Evolutionary conservation across 176 grass and related monocot species (phyloP).

Genomic region (Musa itinerans): DNA sequence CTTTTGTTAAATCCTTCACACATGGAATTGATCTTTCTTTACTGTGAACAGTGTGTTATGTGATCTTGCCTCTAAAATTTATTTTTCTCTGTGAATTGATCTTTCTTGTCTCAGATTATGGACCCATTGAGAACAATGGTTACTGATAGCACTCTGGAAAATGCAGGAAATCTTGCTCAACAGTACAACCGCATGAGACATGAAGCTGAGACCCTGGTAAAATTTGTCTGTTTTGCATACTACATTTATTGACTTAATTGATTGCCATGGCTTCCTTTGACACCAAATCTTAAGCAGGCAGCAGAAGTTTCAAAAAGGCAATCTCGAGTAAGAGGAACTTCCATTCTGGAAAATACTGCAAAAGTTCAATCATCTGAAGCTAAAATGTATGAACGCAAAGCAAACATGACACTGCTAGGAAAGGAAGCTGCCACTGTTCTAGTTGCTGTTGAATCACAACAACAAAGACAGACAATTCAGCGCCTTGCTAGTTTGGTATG

Average conservation of each 20-base stretch:
- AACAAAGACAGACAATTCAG: slow-evolving; percentile 78
- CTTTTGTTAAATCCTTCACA: too few species aligned
- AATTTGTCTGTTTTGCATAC: neutral
- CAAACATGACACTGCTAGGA: slow-evolving; percentile 81
- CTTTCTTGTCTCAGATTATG: slow-evolving; percentile 43
- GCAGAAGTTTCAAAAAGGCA: slow-evolving; percentile 85
- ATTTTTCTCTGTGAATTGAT: too few species aligned
- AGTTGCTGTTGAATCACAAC: slow-evolving; percentile 76
- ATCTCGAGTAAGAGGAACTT: slow-evolving; percentile 68
- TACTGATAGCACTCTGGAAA: slow-evolving; percentile 56
- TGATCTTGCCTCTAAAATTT: too few species aligned
- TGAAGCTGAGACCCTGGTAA: slow-evolving; percentile 80
- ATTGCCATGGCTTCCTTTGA: slow-evolving; percentile 6
- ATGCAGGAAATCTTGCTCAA: slow-evolving; percentile 84
- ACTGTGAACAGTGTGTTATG: too few species aligned
- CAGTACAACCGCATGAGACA: slow-evolving; percentile 97
- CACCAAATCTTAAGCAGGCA: slow-evolving; percentile 41
- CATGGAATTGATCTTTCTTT: too few species aligned
- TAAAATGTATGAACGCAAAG: slow-evolving; percentile 92
- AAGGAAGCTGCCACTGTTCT: slow-evolving; percentile 85
- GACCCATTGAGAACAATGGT: slow-evolving; percentile 84
- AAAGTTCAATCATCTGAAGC: slow-evolving; percentile 73
- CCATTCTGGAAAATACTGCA: slow-evolving; percentile 66
- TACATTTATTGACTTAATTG: neutral
- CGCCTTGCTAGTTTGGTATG: slow-evolving; percentile 68